A percentile compares a stretch with the other conserved stretches of the same genome.
phyloP scores from a whole-genome alignment of 768 basidiomycete genomes.

The Tubosaeta sp. region DNA sequence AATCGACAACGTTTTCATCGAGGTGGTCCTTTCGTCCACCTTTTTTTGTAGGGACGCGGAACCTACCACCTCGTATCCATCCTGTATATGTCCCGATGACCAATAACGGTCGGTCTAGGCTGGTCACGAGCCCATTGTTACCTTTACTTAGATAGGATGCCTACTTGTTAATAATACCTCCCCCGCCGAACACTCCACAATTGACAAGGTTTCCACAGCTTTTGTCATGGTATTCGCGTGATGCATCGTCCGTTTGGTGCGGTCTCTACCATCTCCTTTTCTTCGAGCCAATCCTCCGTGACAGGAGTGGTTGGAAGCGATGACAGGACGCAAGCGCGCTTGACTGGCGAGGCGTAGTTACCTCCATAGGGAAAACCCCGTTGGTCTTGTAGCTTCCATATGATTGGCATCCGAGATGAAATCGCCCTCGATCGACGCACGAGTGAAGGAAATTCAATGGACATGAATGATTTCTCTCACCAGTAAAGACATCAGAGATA shows the following conservation, averaged over 20 bases:
- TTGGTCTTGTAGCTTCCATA: constrained; percentile 7
- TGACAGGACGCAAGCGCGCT: neutral
- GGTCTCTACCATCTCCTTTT: neutral
- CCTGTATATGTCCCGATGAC: neutral
- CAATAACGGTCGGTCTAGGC: neutral
- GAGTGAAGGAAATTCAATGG: constrained; percentile 3
- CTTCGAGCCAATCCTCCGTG: neutral
- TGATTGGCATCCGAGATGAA: constrained; percentile 18
- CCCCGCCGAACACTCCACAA: constrained; percentile 3
- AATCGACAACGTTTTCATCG: neutral
- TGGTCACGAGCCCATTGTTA: neutral
- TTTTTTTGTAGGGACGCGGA: neutral
- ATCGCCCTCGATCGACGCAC: constrained; percentile 26
- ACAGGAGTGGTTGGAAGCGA: neutral
- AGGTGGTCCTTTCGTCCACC: neutral
- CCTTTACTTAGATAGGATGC: constrained; percentile 8
- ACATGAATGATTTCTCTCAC: constrained; percentile 14
- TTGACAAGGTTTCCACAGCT: neutral
- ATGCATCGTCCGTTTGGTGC: constrained; percentile 7
- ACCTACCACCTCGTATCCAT: neutral
- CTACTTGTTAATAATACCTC: constrained; percentile 10
- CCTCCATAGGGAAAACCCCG: neutral
- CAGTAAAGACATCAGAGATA: constrained; percentile 22
- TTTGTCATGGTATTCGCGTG: constrained; percentile 12
- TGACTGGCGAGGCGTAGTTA: neutral